These are phyloP conservation scores for Primulina tabacum DNA, from an alignment of 257 asterid genomes.

Conservation along the genomic window DNA sequence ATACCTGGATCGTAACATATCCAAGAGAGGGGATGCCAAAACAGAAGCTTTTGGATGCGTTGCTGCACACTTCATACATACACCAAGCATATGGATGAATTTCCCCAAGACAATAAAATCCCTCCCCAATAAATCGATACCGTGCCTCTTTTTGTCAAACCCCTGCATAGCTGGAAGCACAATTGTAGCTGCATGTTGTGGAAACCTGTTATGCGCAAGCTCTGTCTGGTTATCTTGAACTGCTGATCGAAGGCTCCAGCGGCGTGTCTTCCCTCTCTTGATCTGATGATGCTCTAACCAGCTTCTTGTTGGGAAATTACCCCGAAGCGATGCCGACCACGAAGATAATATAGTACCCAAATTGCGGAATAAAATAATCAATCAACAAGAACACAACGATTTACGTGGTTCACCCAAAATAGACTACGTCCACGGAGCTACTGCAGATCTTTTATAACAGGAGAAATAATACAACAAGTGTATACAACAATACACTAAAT, in stretches of 20 bases:
- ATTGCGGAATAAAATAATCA: no score
- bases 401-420: no score
- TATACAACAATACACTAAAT: no score
- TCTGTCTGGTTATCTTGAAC: conserved; percentile 41
- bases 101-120: conserved; percentile 89
- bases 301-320: no score
- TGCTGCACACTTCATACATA: conserved; percentile 84
- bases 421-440: no score
- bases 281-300: conserved; percentile 72
- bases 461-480: no score
- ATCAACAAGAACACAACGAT: no score
- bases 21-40: conserved; percentile 82
- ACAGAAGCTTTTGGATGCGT: conserved; percentile 97
- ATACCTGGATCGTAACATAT: conserved; percentile 83
- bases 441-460: no score
- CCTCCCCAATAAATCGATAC: conserved; percentile 80
- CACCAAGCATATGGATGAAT: conserved; percentile 85
- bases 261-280: conserved; percentile 67
- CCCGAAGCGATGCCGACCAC: no score
- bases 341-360: no score
- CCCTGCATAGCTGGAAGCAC: conserved; percentile 96
- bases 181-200: conserved; percentile 84
- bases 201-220: conserved; percentile 67
- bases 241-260: conserved; percentile 58
- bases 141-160: conserved; percentile 85